A percentile compares a stretch with the other conserved stretches of the same genome.
Evolutionary conservation across 164 flowering plant species (phyloP).

Genomic region (Platanus orientalis): DNA sequence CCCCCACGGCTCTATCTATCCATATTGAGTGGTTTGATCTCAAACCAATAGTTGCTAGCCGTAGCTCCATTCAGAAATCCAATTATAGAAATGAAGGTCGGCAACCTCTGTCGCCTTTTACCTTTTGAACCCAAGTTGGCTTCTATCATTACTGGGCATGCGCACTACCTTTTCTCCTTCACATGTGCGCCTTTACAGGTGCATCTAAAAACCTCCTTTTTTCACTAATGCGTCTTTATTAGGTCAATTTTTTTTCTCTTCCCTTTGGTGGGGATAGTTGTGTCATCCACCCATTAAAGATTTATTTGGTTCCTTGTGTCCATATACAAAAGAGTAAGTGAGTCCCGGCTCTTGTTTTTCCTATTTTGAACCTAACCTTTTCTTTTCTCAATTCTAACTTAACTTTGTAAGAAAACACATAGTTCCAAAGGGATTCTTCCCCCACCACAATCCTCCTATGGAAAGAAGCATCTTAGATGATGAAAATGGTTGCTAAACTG

Average conservation of each 20-base stretch:
- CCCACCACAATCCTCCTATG: not conserved
- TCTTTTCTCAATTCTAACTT: not conserved
- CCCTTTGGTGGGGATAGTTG: slow-evolving; percentile 7
- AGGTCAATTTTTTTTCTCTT: not conserved
- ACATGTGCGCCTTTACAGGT: slow-evolving; percentile 18
- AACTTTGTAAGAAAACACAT: not conserved
- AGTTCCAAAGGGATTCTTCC: not conserved
- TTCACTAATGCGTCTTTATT: slow-evolving; percentile 23
- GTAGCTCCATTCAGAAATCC: too few species aligned
- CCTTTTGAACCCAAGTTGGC: not conserved
- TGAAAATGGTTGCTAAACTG: too few species aligned
- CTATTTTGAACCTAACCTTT: not conserved
- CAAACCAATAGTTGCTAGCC: too few species aligned
- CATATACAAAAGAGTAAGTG: not conserved
- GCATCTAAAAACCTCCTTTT: slow-evolving; percentile 14
- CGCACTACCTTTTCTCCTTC: slow-evolving; percentile 15
- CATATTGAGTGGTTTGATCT: too few species aligned
- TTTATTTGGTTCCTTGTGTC: not conserved
- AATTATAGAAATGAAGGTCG: too few species aligned
- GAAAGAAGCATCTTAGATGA: not conserved
- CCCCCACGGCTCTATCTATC: too few species aligned
- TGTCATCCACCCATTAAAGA: slow-evolving; percentile 11
- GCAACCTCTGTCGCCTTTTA: too few species aligned
- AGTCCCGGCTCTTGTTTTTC: not conserved
- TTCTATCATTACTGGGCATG: slow-evolving; percentile 12